phyloP scores from a whole-genome alignment of 306 rosid species.

The Neltuma alba region DNA sequence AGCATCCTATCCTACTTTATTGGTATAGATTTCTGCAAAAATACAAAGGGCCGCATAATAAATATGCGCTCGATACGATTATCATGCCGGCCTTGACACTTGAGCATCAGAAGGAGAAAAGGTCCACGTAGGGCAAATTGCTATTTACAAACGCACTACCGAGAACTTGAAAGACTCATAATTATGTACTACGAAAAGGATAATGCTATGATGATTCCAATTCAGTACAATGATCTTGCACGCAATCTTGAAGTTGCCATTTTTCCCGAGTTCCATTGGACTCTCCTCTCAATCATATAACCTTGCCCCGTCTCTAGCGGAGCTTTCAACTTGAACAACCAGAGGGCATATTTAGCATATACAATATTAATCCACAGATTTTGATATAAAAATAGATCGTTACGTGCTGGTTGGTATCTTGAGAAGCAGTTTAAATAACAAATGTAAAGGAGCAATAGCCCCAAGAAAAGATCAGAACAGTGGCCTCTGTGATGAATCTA shows the following conservation, averaged over 20 bases:
- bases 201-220: background rate
- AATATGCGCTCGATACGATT: no score
- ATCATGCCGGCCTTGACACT: background rate
- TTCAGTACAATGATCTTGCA: background rate
- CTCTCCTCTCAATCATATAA: background rate
- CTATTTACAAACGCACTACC: background rate
- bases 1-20: no score
- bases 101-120: background rate
- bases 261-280: background rate
- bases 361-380: background rate
- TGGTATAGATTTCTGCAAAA: no score
- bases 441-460: constrained; percentile 1
- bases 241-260: background rate
- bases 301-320: background rate
- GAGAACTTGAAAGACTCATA: background rate
- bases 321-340: background rate
- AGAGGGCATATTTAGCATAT: background rate
- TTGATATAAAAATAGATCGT: background rate
- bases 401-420: background rate
- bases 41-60: no score
- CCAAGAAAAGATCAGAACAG: background rate
- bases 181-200: background rate
- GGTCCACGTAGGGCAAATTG: background rate
- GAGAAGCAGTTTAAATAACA: background rate
- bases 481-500: background rate